A percentile compares a stretch with the other conserved stretches of the same genome.
Evolutionary conservation across 805 yeast species (phyloP).

Genomic region (Metschnikowia henanensis): DNA sequence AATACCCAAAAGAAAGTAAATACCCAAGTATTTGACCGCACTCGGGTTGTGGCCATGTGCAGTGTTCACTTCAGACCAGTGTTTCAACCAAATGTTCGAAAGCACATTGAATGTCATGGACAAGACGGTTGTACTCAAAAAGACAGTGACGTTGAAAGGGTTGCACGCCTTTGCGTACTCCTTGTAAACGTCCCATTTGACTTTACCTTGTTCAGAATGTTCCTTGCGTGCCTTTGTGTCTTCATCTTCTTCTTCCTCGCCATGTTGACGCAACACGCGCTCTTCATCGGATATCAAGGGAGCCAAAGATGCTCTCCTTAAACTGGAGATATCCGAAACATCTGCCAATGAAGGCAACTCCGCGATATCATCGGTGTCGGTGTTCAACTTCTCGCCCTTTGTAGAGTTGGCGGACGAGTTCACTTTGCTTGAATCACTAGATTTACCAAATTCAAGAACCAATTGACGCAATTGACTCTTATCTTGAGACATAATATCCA

Average conservation of each 20-base stretch:
- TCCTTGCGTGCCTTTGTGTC: constrained; percentile 56
- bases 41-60: constrained; percentile 67
- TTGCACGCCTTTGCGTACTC: constrained; percentile 91
- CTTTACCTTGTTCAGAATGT: constrained; percentile 90
- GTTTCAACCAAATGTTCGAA: constrained; percentile 90
- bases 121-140: constrained; percentile 53
- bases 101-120: constrained; percentile 62
- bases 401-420: constrained; percentile 20
- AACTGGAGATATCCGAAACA: constrained; percentile 30
- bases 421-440: constrained; percentile 21
- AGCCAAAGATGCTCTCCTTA: constrained; percentile 67
- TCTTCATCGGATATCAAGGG: constrained; percentile 43
- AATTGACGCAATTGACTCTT: constrained; percentile 52
- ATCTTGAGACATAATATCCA: constrained; percentile 46
- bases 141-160: constrained; percentile 57
- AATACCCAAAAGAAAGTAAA: constrained; percentile 76
- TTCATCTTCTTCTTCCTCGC: constrained; percentile 37
- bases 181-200: constrained; percentile 79
- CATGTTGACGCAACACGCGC: constrained; percentile 25
- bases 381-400: constrained; percentile 21
- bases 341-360: constrained; percentile 25
- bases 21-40: constrained; percentile 66
- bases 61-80: constrained; percentile 94
- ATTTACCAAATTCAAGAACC: constrained; percentile 63
- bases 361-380: constrained; percentile 14